These are phyloP conservation scores for Vanilla planifolia DNA, from an alignment of 106 monocot genomes.

Conservation along the genomic window DNA sequence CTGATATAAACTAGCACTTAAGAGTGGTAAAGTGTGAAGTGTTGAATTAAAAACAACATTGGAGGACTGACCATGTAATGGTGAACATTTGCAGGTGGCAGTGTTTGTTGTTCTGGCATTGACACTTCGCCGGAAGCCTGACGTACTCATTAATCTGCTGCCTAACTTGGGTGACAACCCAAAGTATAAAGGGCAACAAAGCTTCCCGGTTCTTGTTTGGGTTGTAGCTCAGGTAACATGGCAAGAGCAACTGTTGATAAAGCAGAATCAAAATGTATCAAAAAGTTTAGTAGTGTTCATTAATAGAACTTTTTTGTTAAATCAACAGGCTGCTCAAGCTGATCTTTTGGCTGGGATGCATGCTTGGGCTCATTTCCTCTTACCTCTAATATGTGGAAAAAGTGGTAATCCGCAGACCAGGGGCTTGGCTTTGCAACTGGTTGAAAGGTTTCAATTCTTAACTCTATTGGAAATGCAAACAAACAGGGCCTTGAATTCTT, in stretches of 20 bases:
- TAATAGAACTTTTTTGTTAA: neutral
- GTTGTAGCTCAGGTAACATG: conserved; percentile 64
- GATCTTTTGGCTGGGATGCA: conserved; percentile 41
- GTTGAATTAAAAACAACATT: too few relatives aligned
- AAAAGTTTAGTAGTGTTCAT: too few relatives aligned
- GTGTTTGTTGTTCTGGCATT: conserved; percentile 82
- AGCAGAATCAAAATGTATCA: neutral
- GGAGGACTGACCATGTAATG: too few relatives aligned
- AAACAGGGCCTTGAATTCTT: too few relatives aligned
- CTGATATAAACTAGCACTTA: too few relatives aligned
- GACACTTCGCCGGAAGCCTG: conserved; percentile 78
- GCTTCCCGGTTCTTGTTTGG: conserved; percentile 74
- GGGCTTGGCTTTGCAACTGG: conserved; percentile 43
- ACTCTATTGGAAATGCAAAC: too few relatives aligned
- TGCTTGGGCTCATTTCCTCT: conserved; percentile 38
- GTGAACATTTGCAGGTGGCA: conserved; percentile 60
- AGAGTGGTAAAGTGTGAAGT: too few relatives aligned
- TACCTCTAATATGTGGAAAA: conserved; percentile 39
- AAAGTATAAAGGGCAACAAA: conserved; percentile 82
- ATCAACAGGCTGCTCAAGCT: conserved; percentile 74
- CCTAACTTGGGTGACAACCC: conserved; percentile 58
- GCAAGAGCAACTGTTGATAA: neutral
- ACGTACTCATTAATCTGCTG: conserved; percentile 52
- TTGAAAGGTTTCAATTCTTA: conserved; percentile 48
- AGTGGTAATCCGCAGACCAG: conserved; percentile 39